Evolutionary conservation across 2,329 filamentous ascomycete genomes (phyloP).

Genomic region (Periconia macrospinosa): DNA sequence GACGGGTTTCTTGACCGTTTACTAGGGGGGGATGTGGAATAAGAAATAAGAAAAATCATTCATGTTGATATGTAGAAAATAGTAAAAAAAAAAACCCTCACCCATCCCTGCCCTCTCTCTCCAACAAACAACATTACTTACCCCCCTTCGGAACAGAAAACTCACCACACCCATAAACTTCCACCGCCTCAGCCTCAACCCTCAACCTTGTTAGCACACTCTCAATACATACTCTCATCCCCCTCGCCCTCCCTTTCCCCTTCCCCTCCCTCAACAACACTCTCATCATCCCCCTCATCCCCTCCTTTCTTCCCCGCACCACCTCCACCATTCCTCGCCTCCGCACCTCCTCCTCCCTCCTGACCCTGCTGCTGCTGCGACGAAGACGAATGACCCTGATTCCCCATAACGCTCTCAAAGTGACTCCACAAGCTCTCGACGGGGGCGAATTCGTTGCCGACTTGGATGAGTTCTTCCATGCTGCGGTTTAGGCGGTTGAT

Average conservation of each 20-base stretch:
- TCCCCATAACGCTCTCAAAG: conserved; percentile 94
- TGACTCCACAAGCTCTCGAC: conserved; percentile 97
- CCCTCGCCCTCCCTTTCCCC: conserved; percentile 18
- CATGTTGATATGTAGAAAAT: no score
- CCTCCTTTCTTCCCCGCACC: neutral
- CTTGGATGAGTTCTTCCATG: conserved; percentile 86
- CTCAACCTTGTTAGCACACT: no score
- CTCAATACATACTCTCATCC: conserved; percentile 23
- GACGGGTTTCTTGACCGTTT: no score
- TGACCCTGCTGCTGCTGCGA: conserved; percentile 15
- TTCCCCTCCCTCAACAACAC: neutral
- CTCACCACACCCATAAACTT: neutral
- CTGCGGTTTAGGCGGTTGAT: conserved; percentile 94
- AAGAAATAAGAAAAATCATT: no score
- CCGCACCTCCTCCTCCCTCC: conserved; percentile 4
- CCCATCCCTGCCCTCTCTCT: neutral
- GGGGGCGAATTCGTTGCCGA: conserved; percentile 96
- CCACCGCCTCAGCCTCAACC: no score
- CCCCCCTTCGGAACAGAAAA: no score
- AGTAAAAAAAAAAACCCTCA: neutral
- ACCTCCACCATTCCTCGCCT: conserved; percentile 2
- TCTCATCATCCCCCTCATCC: neutral
- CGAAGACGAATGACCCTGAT: conserved; percentile 41
- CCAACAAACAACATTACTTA: no score
- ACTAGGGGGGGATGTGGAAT: no score